Evolutionary conservation across 73 alveolate genomes (phyloP), one percentile per base, ranked within the genome.

Genomic region (Paramecium sexaurelia): DNA sequence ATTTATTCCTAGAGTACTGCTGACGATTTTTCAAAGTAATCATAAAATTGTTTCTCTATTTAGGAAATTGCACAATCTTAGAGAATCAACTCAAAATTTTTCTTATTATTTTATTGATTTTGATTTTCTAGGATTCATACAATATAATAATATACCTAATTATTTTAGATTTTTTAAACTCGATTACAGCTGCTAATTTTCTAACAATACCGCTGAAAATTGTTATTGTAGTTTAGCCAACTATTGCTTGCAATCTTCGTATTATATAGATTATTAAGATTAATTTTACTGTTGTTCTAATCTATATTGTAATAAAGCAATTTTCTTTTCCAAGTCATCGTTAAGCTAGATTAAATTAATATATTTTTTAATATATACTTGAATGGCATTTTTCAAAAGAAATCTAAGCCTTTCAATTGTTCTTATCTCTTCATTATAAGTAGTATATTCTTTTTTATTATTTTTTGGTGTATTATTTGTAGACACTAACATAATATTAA

Each of bases 311-410:
- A 61, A 20, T 22, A 61, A 22, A 61, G 39, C 43, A 61, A 26
- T 61, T 32, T 61, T 61, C 43, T 61, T 61, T 61, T 61, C 83
- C 43, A 61, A 61, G 11, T 61, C 83, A 61, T 61, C 83, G 26
- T 61, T 61, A 2, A 61, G 83, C 83, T 61, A 61, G 26, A 29
- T 61, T 61, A 9, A n/a, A 61, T 61, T 29, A 15, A n/a, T 51
- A 22, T 13, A 29, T 27, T 61, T 61, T 29, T 26, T 13, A 27
- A 6, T 32, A 6, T 32, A 61, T 61, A 61, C 83, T 27, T 61
- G 26, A 61, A 61, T 61, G 39, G 83, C 83, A 61, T 61, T 61
- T 61, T 61, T 61, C 83, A 61, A 61, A 11, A 61, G 83, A 61
- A 61, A 61, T 24, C 83, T 61, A 2, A 61, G 26, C 43, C 83